phyloP scores from a whole-genome alignment of 805 yeast species.

The Priceomyces fermenticarens region DNA sequence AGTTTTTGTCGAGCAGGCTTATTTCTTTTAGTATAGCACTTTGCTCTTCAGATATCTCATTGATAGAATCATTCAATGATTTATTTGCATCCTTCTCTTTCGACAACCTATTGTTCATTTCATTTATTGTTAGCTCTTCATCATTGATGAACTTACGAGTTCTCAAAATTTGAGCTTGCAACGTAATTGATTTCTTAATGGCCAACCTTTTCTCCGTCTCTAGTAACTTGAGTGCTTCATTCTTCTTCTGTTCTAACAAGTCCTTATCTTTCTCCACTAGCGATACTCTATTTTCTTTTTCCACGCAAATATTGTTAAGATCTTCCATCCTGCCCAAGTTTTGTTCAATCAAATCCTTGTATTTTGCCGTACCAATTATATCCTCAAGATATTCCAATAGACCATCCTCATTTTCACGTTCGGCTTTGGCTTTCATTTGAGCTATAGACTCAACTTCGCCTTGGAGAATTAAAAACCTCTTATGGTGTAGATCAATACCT shows the following conservation, averaged over 20 bases:
- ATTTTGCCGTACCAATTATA: conserved; percentile 89
- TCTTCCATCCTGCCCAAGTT: conserved; percentile 59
- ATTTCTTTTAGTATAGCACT: conserved; percentile 17
- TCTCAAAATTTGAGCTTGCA: conserved; percentile 48
- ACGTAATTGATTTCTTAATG: conserved; percentile 50
- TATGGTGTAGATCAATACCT: conserved; percentile 94
- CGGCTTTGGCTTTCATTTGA: conserved; percentile 98
- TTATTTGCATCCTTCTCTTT: conserved; percentile 23
- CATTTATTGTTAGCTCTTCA: conserved; percentile 37
- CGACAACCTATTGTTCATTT: conserved; percentile 35
- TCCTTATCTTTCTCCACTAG: conserved; percentile 76
- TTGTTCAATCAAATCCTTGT: conserved; percentile 73
- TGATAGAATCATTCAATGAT: conserved; percentile 19
- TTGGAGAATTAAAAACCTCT: conserved; percentile 88
- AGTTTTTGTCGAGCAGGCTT: conserved; percentile 15
- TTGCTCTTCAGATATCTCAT: conserved; percentile 32
- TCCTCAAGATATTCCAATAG: conserved; percentile 91
- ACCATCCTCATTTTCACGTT: conserved; percentile 88
- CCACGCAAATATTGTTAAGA: conserved; percentile 76
- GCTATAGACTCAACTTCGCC: conserved; percentile 99
- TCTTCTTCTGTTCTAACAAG: conserved; percentile 61
- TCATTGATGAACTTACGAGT: conserved; percentile 38
- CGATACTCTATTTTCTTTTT: conserved; percentile 75
- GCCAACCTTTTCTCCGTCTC: conserved; percentile 60
- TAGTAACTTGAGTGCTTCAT: conserved; percentile 65